Base-by-base conservation (phyloP, 1,284 basidiomycete genomes). In the Ustilago esculenta region DNA sequence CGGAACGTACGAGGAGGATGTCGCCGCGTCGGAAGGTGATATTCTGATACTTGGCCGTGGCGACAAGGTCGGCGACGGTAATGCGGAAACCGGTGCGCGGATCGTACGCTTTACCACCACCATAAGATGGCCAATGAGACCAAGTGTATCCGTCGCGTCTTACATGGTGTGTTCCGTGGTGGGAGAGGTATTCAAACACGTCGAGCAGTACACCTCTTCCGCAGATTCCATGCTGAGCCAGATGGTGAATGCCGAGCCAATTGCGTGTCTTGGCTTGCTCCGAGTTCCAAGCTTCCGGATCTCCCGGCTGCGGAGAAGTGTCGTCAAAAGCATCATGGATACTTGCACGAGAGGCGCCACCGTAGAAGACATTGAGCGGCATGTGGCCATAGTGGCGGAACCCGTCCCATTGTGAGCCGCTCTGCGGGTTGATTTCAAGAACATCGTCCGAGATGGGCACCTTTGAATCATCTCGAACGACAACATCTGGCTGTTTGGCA, bases 391-490 rank as follows among this genome's bases (percentile, higher is more conserved):
- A 81, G 64, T 83, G 83, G 4, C 79, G 57, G 43, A 83, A 77
- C 4, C 89, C 88, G 70, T 90, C 90, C 89, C 89, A 90, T 67
- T 90, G 90, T 4, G 88, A 86, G 21, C 89, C 88, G 0, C 88
- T 88, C 83, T 90, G 89, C 0, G 88, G 88, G 66, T 90, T 90
- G 88, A 90, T 65, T 12, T 75, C 48, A 9, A 84, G 55, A 30
- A 72, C 45, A 47, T 83, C 83, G 20, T 81, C 79, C 18, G 42
- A 61, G 21, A 76, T 35, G 14, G 63, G 58, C 23, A 67, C 57
- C 14, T 52, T 59, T 14, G 44, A n/a, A 20, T 71, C 57, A 9
- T 55, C 45, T 3, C 32, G n/a, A 17, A 57, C 57, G 20, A 51
- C 14, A 2, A 73, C 54, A 36, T 64, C 54, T 2, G 48, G 48